These are phyloP conservation scores for Lathyrus tuberosus DNA, from an alignment of 306 rosid species.

Conservation along the genomic window DNA sequence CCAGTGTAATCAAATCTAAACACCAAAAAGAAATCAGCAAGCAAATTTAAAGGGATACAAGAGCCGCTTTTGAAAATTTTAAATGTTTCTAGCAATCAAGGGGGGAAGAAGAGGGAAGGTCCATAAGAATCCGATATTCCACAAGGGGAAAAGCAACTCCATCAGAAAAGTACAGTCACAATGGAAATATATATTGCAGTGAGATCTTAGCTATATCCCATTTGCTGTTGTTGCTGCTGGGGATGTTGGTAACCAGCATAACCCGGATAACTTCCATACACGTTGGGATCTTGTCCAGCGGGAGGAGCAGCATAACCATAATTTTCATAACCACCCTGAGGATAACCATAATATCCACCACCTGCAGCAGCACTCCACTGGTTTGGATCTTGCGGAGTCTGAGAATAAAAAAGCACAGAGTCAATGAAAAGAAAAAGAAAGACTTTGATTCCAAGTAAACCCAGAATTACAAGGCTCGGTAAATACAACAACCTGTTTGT, in stretches of 20 bases:
- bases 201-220: constrained; percentile 64
- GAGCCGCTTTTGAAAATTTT: constrained; percentile 14
- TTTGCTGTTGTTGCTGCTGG: constrained; percentile 79
- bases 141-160: constrained; percentile 18
- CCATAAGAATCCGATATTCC: constrained; percentile 1
- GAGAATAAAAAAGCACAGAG: constrained; percentile 23
- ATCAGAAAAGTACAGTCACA: constrained; percentile 33
- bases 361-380: constrained; percentile 65
- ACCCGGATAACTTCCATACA: constrained; percentile 78
- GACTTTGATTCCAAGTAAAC: neutral
- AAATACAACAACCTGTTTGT: constrained; percentile 69
- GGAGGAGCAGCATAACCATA: constrained; percentile 72
- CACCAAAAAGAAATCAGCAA: constrained; percentile 32
- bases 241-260: constrained; percentile 80
- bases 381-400: constrained; percentile 69
- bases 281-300: constrained; percentile 79
- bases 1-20: constrained; percentile 12
- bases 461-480: neutral
- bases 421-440: neutral
- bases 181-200: neutral
- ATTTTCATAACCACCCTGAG: constrained; percentile 67
- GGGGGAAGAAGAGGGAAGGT: neutral
- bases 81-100: constrained; percentile 30
- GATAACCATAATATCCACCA: constrained; percentile 79
- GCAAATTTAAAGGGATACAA: constrained; percentile 35